These are phyloP conservation scores for Penicillium sp. DNA, from an alignment of 2,329 filamentous ascomycete genomes.

Conservation along the genomic window DNA sequence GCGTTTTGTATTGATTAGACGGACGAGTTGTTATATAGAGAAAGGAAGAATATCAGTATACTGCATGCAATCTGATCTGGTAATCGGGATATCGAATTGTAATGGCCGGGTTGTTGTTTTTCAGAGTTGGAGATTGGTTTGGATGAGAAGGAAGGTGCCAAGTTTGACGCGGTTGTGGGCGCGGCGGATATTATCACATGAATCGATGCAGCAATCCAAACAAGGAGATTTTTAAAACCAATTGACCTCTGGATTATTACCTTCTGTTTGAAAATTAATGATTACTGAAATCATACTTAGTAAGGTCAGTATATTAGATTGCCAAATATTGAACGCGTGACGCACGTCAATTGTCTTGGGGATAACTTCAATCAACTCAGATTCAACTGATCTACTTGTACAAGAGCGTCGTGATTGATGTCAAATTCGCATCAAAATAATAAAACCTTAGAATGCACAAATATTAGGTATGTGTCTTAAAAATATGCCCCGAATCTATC, in stretches of 20 bases:
- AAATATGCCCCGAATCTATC: neutral
- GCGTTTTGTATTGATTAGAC: neutral
- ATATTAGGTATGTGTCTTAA: slow-evolving; percentile 6
- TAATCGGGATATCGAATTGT: too few relatives aligned
- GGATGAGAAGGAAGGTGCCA: neutral
- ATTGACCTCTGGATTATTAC: neutral
- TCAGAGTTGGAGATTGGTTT: neutral
- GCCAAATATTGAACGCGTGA: too few relatives aligned
- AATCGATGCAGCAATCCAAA: neutral
- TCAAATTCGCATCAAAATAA: neutral
- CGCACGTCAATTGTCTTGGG: too few relatives aligned
- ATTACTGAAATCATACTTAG: too few relatives aligned
- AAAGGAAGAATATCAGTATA: neutral
- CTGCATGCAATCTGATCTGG: neutral
- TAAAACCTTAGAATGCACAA: neutral
- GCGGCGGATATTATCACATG: neutral
- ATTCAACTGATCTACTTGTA: neutral
- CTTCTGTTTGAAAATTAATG: too few relatives aligned
- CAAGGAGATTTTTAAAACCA: neutral
- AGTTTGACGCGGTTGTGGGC: slow-evolving; percentile 7
- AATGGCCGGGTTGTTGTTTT: neutral
- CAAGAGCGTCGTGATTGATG: neutral
- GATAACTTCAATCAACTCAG: neutral
- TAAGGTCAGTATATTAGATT: too few relatives aligned
- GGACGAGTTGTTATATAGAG: neutral